Base-by-base conservation (phyloP, 1,284 basidiomycete genomes). In the Trichosporon coremiiforme region DNA sequence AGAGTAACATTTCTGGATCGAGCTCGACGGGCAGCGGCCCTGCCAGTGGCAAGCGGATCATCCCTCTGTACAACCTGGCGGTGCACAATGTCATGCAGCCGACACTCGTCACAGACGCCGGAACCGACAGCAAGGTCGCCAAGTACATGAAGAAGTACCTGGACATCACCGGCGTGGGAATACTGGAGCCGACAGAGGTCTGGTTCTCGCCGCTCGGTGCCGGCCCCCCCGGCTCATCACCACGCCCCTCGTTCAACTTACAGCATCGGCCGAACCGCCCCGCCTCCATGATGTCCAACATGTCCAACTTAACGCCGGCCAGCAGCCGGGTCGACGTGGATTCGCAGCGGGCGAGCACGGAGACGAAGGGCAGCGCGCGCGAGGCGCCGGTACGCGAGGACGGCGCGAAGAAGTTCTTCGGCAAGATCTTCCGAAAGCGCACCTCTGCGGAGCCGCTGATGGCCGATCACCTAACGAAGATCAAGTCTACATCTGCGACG, bases 91-190 rank as follows among this genome's bases (percentile, higher is more conserved):
- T 98, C 69, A 88, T 96, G 85, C 91, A 94, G 10, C 95, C 95
- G 72, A 90, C 90, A 35, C 90, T 97, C 69, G 89, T 93, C 36
- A 80, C 81, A 6, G 81, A 83, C 68, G 82, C 83, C 41, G 95
- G 94, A 2, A 99, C 96, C 0, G 96, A 98, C 74, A 92, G 92
- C 35, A 94, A 93, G 81, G 90, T 99, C 12, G 95, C 95, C 17
- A 94, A 91, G 74, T 97, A 97, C 80, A 86, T 88, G 73, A 93
- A 90, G 77, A 89, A 91, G 15, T 91, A 92, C 0, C 85, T 94
- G n/a, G 94, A 95, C 79, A 85, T 95, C 33, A 86, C 91, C 45
- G 90, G 90, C 36, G 86, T 94, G 3, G 92, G 90, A 2, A 79
- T 90, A 12, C 85, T 94, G 8, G 94, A 95, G 78, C 90, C 91